A percentile compares a stretch with the other conserved stretches of the same genome.
phyloP scores from a whole-genome alignment of 1,284 basidiomycete genomes.

The Phylloboletellus chloephorus region DNA sequence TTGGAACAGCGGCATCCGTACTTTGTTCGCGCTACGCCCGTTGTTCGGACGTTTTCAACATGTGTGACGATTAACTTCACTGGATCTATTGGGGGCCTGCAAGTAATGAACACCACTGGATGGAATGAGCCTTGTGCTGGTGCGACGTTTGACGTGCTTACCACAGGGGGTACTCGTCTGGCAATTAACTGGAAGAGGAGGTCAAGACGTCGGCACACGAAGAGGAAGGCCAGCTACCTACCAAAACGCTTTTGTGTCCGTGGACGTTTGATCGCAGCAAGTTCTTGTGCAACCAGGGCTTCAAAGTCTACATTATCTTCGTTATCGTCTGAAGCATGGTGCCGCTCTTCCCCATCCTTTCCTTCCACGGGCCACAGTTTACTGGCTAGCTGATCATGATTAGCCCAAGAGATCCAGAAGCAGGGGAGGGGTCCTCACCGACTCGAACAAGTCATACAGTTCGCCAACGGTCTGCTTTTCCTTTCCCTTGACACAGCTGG shows the following conservation, averaged over 20 bases:
- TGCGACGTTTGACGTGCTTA: slow-evolving; percentile 31
- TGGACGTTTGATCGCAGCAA: slow-evolving; percentile 63
- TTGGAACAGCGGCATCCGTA: slow-evolving; percentile 27
- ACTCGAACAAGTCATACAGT: slow-evolving; percentile 71
- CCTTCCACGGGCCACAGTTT: slow-evolving; percentile 59
- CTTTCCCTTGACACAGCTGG: slow-evolving; percentile 74
- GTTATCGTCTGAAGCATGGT: slow-evolving; percentile 27
- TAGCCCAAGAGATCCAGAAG: slow-evolving; percentile 3
- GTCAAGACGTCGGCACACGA: not conserved
- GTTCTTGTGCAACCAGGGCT: slow-evolving; percentile 62
- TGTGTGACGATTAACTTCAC: slow-evolving; percentile 65
- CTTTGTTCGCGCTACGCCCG: slow-evolving; percentile 64
- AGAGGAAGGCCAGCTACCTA: slow-evolving; percentile 31
- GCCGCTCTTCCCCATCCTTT: slow-evolving; percentile 14
- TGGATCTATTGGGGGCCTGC: slow-evolving; percentile 70
- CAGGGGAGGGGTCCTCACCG: slow-evolving; percentile 36
- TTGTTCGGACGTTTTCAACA: slow-evolving; percentile 54
- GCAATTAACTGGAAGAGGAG: slow-evolving; percentile 50
- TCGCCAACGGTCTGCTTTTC: slow-evolving; percentile 73
- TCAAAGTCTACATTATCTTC: slow-evolving; percentile 51
- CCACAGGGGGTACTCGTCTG: slow-evolving; percentile 74
- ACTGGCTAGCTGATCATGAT: slow-evolving; percentile 49
- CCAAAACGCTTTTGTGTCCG: slow-evolving; percentile 60
- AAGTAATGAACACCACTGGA: slow-evolving; percentile 73
- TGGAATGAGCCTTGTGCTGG: slow-evolving; percentile 4